phyloP scores from a whole-genome alignment of 2,329 filamentous ascomycete genomes.

The Grosmannia huntii region DNA sequence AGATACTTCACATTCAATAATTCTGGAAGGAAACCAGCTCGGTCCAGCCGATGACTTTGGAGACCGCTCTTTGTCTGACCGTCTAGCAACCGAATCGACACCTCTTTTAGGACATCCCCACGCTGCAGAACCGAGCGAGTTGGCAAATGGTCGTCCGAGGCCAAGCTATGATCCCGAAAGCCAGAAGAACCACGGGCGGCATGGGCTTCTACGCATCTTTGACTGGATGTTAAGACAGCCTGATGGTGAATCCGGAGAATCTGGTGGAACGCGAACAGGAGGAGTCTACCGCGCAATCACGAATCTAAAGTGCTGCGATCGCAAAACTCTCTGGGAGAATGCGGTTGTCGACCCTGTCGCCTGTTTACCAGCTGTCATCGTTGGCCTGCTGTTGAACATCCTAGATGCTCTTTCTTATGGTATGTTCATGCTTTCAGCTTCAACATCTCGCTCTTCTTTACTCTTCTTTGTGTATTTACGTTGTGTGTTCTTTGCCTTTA shows the following conservation, averaged over 20 bases:
- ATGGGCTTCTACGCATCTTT: slow-evolving; percentile 4
- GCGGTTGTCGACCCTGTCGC: slow-evolving; percentile 54
- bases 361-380: slow-evolving; percentile 72
- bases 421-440: slow-evolving; percentile 16
- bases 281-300: slow-evolving; percentile 18
- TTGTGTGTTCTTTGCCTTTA: slow-evolving; percentile 16
- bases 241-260: neutral
- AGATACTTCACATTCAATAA: neutral
- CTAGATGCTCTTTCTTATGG: slow-evolving; percentile 92
- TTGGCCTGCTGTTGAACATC: slow-evolving; percentile 83
- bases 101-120: slow-evolving; percentile 28
- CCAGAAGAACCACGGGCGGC: slow-evolving; percentile 25
- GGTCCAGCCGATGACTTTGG: neutral
- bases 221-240: neutral
- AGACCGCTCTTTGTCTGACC: neutral
- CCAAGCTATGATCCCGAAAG: slow-evolving; percentile 32
- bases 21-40: neutral
- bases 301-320: slow-evolving; percentile 62
- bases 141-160: slow-evolving; percentile 12
- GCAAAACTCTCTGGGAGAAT: slow-evolving; percentile 48
- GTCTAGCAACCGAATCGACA: slow-evolving; percentile 26
- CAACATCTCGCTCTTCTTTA: slow-evolving; percentile 1
- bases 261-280: neutral
- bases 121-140: slow-evolving; percentile 15
- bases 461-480: neutral